phyloP scores from a whole-genome alignment of 2,329 filamentous ascomycete genomes.

The Aspergillus niger region DNA sequence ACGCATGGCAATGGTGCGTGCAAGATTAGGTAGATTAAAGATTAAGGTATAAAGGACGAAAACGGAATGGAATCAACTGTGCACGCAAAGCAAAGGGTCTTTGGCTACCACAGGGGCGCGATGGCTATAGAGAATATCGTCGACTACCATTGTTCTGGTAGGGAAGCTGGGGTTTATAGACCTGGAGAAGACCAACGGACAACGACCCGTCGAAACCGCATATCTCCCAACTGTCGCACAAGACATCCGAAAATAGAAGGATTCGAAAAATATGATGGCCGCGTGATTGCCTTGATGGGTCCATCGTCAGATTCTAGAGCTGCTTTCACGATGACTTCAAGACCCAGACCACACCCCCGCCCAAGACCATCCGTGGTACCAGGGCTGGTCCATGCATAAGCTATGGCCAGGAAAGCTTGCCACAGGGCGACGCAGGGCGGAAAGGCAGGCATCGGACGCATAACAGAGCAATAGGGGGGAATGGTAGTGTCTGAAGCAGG shows the following conservation, averaged over 20 bases:
- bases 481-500: slow-evolving; percentile 9
- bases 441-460: slow-evolving; percentile 13
- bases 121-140: slow-evolving; percentile 1
- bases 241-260: slow-evolving; percentile 16
- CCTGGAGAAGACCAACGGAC: slow-evolving; percentile 3
- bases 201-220: slow-evolving; percentile 22
- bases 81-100: neutral
- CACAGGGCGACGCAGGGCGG: slow-evolving; percentile 17
- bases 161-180: slow-evolving; percentile 27
- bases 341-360: slow-evolving; percentile 23
- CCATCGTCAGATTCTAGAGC: slow-evolving; percentile 19
- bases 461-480: slow-evolving; percentile 2
- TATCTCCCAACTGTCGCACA: slow-evolving; percentile 10
- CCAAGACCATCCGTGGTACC: slow-evolving; percentile 29
- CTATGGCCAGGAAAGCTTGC: slow-evolving; percentile 18
- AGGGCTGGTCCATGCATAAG: slow-evolving; percentile 15
- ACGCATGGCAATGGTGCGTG: slow-evolving; percentile 19
- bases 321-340: slow-evolving; percentile 32
- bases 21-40: slow-evolving; percentile 5
- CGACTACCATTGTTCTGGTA: neutral
- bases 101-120: neutral
- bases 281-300: slow-evolving; percentile 28
- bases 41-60: slow-evolving; percentile 4
- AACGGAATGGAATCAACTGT: neutral
- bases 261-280: slow-evolving; percentile 22